Evolutionary conservation across 352 stramenopile species (phyloP).

Genomic region (Plasmopara viticola): DNA sequence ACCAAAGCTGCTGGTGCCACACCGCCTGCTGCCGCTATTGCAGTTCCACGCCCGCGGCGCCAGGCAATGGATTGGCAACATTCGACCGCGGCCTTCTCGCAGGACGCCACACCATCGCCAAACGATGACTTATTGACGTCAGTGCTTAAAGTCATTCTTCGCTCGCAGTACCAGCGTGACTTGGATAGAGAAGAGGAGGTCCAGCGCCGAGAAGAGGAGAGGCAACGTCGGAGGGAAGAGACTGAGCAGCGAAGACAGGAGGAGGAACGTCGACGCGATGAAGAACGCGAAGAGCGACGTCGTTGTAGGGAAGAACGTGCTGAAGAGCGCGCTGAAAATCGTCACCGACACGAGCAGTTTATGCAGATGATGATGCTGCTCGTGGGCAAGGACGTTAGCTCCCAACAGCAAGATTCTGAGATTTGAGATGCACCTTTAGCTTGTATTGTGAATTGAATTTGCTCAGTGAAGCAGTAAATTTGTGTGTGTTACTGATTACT

Average conservation of each 20-base stretch:
- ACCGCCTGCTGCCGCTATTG: background rate
- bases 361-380: slow-evolving; percentile 40
- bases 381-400: slow-evolving; percentile 15
- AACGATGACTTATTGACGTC: slow-evolving; percentile 29
- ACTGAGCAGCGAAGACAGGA: slow-evolving; percentile 23
- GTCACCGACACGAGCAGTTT: slow-evolving; percentile 31
- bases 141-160: slow-evolving; percentile 29
- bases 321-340: slow-evolving; percentile 28
- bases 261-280: slow-evolving; percentile 29
- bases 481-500: background rate
- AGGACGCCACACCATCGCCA: slow-evolving; percentile 13
- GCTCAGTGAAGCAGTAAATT: background rate
- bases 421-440: slow-evolving; percentile 5
- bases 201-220: slow-evolving; percentile 22
- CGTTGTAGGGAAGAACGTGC: slow-evolving; percentile 24
- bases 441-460: no score
- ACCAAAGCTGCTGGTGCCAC: background rate
- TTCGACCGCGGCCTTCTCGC: slow-evolving; percentile 13
- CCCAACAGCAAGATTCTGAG: slow-evolving; percentile 14
- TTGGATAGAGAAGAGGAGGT: slow-evolving; percentile 30
- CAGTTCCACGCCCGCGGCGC: slow-evolving; percentile 5
- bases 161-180: slow-evolving; percentile 32
- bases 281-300: slow-evolving; percentile 28
- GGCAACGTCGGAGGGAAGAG: slow-evolving; percentile 23
- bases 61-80: slow-evolving; percentile 18